Percentiles rank a stretch among this genome's conserved stretches.
Evolutionary conservation across 495 filamentous ascomycete species (phyloP).

Genomic region (Penicillium paradoxum): DNA sequence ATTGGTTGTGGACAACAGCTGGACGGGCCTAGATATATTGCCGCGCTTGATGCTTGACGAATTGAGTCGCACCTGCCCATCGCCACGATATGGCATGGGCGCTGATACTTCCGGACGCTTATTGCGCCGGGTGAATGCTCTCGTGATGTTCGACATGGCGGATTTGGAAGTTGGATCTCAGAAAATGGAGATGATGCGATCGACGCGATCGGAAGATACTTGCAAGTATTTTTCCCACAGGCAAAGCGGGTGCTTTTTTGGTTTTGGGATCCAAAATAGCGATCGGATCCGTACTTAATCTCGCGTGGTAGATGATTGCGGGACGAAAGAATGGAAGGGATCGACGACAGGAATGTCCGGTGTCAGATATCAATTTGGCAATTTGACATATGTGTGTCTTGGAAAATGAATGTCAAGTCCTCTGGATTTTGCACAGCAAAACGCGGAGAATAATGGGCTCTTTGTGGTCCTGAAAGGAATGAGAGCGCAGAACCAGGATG

Average conservation of each 20-base stretch:
- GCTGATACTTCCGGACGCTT: slow-evolving; percentile 48
- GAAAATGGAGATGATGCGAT: neutral
- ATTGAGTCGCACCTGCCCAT: slow-evolving; percentile 43
- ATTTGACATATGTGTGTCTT: slow-evolving; percentile 3
- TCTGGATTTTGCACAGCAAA: slow-evolving; percentile 29
- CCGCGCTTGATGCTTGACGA: slow-evolving; percentile 47
- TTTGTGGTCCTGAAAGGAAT: slow-evolving; percentile 29
- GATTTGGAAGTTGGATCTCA: slow-evolving; percentile 4
- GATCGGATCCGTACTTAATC: slow-evolving; percentile 6
- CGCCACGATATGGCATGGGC: slow-evolving; percentile 44
- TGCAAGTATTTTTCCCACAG: neutral
- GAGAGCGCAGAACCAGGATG: slow-evolving; percentile 40
- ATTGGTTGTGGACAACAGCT: slow-evolving; percentile 90
- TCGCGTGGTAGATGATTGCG: slow-evolving; percentile 34
- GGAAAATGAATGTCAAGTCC: slow-evolving; percentile 20
- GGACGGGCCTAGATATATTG: slow-evolving; percentile 83
- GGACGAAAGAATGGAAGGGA: slow-evolving; percentile 25
- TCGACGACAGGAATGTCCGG: slow-evolving; percentile 30
- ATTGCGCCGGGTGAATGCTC: slow-evolving; percentile 62
- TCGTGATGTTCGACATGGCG: slow-evolving; percentile 48
- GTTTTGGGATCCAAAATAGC: slow-evolving; percentile 6
- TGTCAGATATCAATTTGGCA: slow-evolving; percentile 20
- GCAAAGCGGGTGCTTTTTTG: slow-evolving; percentile 9
- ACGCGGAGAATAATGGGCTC: slow-evolving; percentile 10
- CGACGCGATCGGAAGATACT: neutral